Evolutionary conservation across 306 rosid species (phyloP), one percentile per base, ranked within the genome.

Genomic region (Mimosa bimucronata): DNA sequence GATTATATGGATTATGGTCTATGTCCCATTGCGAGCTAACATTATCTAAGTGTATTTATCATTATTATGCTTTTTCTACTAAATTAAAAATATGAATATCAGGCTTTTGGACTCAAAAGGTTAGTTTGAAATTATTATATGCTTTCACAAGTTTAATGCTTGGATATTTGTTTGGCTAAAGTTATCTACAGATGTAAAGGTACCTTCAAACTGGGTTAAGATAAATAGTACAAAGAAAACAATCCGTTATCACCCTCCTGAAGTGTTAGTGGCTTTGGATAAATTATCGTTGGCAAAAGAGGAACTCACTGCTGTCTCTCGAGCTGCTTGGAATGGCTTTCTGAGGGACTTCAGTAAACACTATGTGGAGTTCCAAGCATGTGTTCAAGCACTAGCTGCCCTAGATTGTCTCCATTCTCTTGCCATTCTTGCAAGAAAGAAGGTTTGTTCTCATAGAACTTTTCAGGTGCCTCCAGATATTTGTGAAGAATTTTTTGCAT

Each of bases 201-300:
- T 90, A 9, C 98, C 98, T 72, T 80, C 82, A 67, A 91, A 88
- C 83, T 95, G 98, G 98, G 81, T 92, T 25, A 95, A 91, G 87
- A 83, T 92, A 68, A 95, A 89, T 75, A 87, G 97, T 83, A 95
- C 98, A 69, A 92, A 92, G 87, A 95, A 91, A 90, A 89, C 91
- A 77, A 77, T 88, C 69, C 92, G 98, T 69, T 92, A 95, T 88
- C 98, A 92, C 83, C 95, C 98, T 86, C 97, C 97, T 79, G 98
- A 92, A 82, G 94, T 92, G 45, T 78, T 95, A 80, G 73, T 88
- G 42, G 95, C 96, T 29, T 83, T 91, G 74, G 96, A 95, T 73
- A 80, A 86, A 83, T 84, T 92, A 30, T 85, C 96, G 14, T 85
- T 92, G 73, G 93, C 89, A 66, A 92, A 87, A 67, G 98, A 94